phyloP scores from a whole-genome alignment of 768 basidiomycete genomes.

The Exsudoporus frostii region DNA sequence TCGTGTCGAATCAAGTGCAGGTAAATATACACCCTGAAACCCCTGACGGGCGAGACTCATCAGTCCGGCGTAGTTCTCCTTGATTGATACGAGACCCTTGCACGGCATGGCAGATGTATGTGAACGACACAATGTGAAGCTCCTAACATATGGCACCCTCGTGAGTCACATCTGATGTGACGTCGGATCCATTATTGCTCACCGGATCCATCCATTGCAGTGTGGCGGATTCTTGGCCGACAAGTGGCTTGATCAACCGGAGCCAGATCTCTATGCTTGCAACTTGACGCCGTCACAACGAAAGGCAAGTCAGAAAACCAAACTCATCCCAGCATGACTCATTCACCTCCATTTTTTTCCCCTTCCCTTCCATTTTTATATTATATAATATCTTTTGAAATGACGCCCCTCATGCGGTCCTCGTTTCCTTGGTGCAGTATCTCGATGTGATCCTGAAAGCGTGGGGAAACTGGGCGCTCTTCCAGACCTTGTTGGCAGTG shows the following conservation, averaged over 20 bases:
- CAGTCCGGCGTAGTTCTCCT: constrained; percentile 55
- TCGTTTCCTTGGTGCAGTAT: constrained; percentile 50
- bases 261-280: constrained; percentile 69
- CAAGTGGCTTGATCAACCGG: constrained; percentile 62
- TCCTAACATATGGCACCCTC: constrained; percentile 79
- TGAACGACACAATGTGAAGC: constrained; percentile 64
- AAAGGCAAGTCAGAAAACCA: constrained; percentile 49
- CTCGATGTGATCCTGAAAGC: constrained; percentile 77
- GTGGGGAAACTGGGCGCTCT: constrained; percentile 77
- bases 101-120: constrained; percentile 79
- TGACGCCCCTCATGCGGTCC: neutral
- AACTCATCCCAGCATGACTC: neutral
- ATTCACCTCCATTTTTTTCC: neutral
- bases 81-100: constrained; percentile 75
- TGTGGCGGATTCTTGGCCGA: constrained; percentile 83
- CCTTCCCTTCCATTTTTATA: neutral
- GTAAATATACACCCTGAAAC: constrained; percentile 34
- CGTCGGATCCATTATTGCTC: neutral
- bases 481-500: constrained; percentile 60
- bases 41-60: constrained; percentile 10
- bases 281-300: constrained; percentile 77
- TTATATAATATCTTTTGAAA: neutral
- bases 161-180: constrained; percentile 38
- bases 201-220: constrained; percentile 39
- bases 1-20: constrained; percentile 84